These are phyloP conservation scores for Puya raimondii DNA, from an alignment of 176 grass and related monocot genomes.

Conservation along the genomic window DNA sequence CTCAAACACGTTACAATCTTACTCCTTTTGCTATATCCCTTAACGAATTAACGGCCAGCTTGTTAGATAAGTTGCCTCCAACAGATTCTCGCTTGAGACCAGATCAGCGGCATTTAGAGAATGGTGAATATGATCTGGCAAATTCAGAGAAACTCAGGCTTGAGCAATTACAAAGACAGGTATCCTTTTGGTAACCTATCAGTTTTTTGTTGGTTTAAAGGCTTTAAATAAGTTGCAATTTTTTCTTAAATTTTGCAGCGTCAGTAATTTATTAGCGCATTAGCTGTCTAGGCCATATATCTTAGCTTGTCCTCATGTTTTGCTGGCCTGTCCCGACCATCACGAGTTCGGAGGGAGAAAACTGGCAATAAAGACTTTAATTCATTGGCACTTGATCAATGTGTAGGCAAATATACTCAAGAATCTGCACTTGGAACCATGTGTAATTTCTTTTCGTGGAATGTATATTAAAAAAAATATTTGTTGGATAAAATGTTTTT, in stretches of 20 bases:
- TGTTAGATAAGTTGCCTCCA: slow-evolving; percentile 62
- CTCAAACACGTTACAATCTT: slow-evolving; percentile 87
- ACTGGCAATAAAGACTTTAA: no score
- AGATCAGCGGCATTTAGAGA: slow-evolving; percentile 90
- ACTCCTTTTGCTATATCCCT: slow-evolving; percentile 91
- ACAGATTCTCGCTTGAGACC: slow-evolving; percentile 88
- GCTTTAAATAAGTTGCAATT: background rate
- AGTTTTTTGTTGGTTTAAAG: background rate
- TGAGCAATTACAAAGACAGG: slow-evolving; percentile 95
- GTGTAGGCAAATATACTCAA: no score
- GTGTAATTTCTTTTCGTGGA: background rate
- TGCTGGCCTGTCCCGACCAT: no score
- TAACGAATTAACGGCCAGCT: slow-evolving; percentile 55
- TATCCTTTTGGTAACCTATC: slow-evolving; percentile 13
- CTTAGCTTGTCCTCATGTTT: no score
- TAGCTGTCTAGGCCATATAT: no score
- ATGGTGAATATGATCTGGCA: slow-evolving; percentile 97
- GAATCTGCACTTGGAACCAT: background rate
- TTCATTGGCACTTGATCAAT: no score
- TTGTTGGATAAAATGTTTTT: background rate
- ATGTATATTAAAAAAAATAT: background rate
- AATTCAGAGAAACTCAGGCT: slow-evolving; percentile 95
- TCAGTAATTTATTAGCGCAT: no score
- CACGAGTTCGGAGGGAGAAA: no score
- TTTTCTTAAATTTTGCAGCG: background rate